Evolutionary conservation across 495 filamentous ascomycete species (phyloP), one percentile per base, ranked within the genome.

Genomic region (Amphirosellinia nigrospora): DNA sequence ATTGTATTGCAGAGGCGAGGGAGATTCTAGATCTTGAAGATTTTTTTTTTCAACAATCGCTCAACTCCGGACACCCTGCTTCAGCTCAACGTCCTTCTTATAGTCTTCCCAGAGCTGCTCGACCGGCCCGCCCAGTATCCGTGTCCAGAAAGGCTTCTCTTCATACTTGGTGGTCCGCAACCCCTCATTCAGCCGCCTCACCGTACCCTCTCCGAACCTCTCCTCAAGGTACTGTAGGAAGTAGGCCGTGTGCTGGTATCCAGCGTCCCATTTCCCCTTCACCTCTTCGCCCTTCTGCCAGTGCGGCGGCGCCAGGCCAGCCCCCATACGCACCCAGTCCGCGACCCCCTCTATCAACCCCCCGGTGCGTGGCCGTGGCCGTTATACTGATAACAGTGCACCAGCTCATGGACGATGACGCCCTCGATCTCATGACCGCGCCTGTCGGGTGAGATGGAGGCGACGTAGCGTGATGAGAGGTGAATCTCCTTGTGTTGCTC

Each of bases 401-500:
- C 96, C 71, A 98, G 90, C 81, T 99, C 96, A 78, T 99, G 96
- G 0, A 89, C 88, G 10, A 99, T 74, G 3, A 99, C 93, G 46
- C 96, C 96, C 13, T 85, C 80, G 67, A 98, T 89, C 81, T 99
- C 96, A 39, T 86, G 73, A n/a, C 78, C 56, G 16, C 78, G 78
- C 15, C 82, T 83, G 2, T 79, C 63, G 0, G 74, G 1, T 3
- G 83, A 79, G 66, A 82, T 78, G 66, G 80, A 77, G 16, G 79
- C 71, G 73, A 98, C 90, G 81, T 97, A 97, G 63, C 86, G 81
- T 13, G 94, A 87, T 5, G 88, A 92, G 82, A 98, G 86, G 81
- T 97, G 93, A 68, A 99, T 97, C 75, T 97, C 94, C 76, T 99
- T 98, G 82, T 98, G 93, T 13, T 63, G 68, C 76, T 96, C 93